These are phyloP conservation scores for Chrysosphaeria jannelii DNA, from an alignment of 2,329 filamentous ascomycete species.

Conservation along the genomic window DNA sequence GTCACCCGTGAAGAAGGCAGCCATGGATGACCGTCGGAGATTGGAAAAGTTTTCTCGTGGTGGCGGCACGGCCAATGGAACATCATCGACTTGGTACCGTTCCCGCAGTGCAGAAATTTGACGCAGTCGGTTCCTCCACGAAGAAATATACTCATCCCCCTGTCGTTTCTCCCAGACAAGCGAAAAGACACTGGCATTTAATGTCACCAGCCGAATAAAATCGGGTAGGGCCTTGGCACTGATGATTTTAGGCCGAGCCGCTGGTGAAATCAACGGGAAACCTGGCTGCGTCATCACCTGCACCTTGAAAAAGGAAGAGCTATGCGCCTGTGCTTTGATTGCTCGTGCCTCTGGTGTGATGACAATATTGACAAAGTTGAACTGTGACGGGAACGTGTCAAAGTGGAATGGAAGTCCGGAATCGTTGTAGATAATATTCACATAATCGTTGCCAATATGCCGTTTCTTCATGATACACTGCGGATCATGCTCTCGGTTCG, in stretches of 20 bases:
- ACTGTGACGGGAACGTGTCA: conserved; percentile 75
- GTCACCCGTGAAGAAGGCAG: conserved; percentile 24
- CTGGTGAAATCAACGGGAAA: conserved; percentile 76
- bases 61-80: conserved; percentile 10
- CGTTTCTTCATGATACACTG: conserved; percentile 63
- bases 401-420: conserved; percentile 73
- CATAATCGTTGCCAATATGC: conserved; percentile 91
- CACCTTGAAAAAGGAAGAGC: conserved; percentile 73
- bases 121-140: conserved; percentile 64
- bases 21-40: conserved; percentile 30
- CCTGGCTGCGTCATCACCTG: conserved; percentile 67
- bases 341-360: conserved; percentile 64
- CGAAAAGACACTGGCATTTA: conserved; percentile 84
- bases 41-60: conserved; percentile 30
- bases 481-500: conserved; percentile 44
- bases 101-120: conserved; percentile 65
- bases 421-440: conserved; percentile 95
- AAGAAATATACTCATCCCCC: conserved; percentile 57
- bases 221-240: conserved; percentile 53
- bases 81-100: no score
- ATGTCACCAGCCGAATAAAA: conserved; percentile 63
- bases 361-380: conserved; percentile 93
- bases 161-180: conserved; percentile 60
- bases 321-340: no score
- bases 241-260: conserved; percentile 67